Conservation (phyloP, 805 yeast species). For the Millerago galiae region DNA sequence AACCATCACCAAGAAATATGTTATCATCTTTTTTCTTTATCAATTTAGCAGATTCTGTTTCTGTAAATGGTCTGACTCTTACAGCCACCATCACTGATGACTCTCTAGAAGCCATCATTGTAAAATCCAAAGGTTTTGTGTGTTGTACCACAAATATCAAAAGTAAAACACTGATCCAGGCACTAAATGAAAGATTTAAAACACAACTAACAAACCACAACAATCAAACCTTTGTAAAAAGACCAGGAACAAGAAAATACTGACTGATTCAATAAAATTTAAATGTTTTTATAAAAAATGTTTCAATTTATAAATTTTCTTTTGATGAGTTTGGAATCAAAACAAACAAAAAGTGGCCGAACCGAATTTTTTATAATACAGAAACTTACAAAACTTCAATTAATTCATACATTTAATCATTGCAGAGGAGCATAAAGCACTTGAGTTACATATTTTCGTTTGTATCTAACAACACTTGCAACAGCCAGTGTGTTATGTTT, state of each 20-base stretch:
- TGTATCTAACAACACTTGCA: constrained; percentile 84
- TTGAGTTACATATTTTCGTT: constrained; percentile 85
- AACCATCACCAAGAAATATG: constrained; percentile 49
- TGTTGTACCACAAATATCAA: too few relatives aligned
- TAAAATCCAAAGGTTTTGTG: background rate
- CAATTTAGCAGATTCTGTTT: constrained; percentile 43
- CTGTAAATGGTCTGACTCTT: constrained; percentile 78
- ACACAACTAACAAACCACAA: too few relatives aligned
- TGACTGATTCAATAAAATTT: too few relatives aligned
- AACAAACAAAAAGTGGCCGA: constrained; percentile 3
- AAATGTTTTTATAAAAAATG: too few relatives aligned
- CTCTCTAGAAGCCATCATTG: constrained; percentile 20
- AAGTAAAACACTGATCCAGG: too few relatives aligned
- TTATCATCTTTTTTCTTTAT: constrained; percentile 32
- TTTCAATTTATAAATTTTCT: too few relatives aligned
- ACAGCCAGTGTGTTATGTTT: constrained; percentile 92
- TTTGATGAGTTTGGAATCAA: constrained; percentile 2
- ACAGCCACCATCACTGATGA: constrained; percentile 74
- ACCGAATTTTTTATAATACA: too few relatives aligned
- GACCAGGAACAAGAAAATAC: too few relatives aligned
- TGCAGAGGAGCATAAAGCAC: constrained; percentile 85
- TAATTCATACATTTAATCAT: constrained; percentile 9
- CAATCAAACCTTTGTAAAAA: too few relatives aligned
- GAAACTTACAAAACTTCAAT: too few relatives aligned
- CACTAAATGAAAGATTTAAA: too few relatives aligned